Evolutionary conservation across 1,284 basidiomycete genomes (phyloP).

Genomic region (Ustilago tritici): DNA sequence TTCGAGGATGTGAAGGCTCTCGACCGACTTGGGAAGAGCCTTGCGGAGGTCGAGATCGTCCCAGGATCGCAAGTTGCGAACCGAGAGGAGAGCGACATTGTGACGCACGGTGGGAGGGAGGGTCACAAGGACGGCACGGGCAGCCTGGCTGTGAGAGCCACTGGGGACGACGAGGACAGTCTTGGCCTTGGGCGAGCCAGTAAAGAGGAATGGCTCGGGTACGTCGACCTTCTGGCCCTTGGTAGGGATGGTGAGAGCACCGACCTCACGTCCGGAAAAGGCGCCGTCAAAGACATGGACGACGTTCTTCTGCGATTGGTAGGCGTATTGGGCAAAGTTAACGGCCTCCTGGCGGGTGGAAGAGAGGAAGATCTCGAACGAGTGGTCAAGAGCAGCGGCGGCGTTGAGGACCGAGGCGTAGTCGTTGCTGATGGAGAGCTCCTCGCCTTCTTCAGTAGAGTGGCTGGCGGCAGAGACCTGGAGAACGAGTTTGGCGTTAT

Average conservation of each 20-base stretch:
- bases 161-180: conserved; percentile 66
- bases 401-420: conserved; percentile 65
- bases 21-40: conserved; percentile 57
- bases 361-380: conserved; percentile 65
- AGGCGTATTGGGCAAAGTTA: conserved; percentile 64
- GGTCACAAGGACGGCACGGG: conserved; percentile 59
- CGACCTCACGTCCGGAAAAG: conserved; percentile 62
- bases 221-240: conserved; percentile 73
- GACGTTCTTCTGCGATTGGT: conserved; percentile 56
- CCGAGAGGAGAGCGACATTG: conserved; percentile 62
- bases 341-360: conserved; percentile 63
- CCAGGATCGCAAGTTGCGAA: conserved; percentile 63
- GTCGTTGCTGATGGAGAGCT: conserved; percentile 64
- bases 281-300: conserved; percentile 69
- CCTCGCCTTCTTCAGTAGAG: conserved; percentile 46
- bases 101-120: conserved; percentile 49
- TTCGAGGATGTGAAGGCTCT: conserved; percentile 64
- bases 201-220: conserved; percentile 72
- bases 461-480: conserved; percentile 67
- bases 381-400: conserved; percentile 58
- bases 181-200: conserved; percentile 59
- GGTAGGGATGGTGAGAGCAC: conserved; percentile 54
- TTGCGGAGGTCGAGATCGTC: conserved; percentile 57
- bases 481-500: conserved; percentile 62
- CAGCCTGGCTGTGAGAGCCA: conserved; percentile 61